Percentiles rank a stretch among this genome's conserved stretches.
Evolutionary conservation across 306 rosid genomes (phyloP).

Genomic region (Hippophae gyantsensis): DNA sequence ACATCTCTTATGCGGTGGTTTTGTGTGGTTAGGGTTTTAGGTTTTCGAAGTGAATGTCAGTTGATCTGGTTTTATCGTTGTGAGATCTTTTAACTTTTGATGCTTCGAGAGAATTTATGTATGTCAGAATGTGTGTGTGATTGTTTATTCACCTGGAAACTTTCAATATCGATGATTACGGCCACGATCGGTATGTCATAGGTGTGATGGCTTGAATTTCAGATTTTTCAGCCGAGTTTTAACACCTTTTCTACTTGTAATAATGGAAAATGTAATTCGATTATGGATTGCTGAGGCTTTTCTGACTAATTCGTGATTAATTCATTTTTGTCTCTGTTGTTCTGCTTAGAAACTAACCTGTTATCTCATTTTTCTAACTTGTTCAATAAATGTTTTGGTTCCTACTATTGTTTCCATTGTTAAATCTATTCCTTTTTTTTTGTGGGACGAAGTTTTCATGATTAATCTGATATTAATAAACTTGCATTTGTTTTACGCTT

Average conservation of each 20-base stretch:
- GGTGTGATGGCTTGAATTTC: no score
- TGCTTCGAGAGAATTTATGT: not conserved
- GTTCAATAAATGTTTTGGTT: no score
- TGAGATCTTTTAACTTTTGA: not conserved
- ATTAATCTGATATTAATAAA: no score
- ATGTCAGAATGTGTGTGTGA: not conserved
- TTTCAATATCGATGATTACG: no score
- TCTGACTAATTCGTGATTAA: not conserved
- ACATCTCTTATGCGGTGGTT: not conserved
- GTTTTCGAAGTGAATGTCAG: not conserved
- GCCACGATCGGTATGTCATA: no score
- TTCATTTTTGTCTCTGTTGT: not conserved
- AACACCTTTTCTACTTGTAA: not conserved
- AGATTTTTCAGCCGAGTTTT: not conserved
- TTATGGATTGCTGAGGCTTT: not conserved
- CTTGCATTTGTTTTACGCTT: no score
- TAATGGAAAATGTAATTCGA: no score
- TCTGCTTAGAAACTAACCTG: not conserved
- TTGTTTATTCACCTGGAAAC: not conserved
- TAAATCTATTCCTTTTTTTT: no score
- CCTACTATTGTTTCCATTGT: no score
- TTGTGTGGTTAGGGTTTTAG: constrained; percentile 2
- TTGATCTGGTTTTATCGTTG: not conserved
- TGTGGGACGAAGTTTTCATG: no score
- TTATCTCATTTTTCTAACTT: not conserved